These are phyloP conservation scores for Ormosia emarginata DNA, from an alignment of 306 rosid species.

Conservation along the genomic window DNA sequence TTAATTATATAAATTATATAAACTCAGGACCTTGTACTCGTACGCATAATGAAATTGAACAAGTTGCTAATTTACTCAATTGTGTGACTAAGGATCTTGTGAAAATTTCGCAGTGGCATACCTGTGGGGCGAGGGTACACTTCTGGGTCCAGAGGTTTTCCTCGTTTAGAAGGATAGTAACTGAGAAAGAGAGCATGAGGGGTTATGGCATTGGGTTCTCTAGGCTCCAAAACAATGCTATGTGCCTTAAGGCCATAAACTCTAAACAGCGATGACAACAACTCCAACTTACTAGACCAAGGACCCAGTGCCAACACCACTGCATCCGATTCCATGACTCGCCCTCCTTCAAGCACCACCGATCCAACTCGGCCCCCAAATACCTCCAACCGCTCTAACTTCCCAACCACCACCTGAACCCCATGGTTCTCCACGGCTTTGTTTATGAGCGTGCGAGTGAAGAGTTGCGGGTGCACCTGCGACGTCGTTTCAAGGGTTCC, in stretches of 20 bases:
- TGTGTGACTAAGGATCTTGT: not conserved
- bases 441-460: conserved; percentile 50
- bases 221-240: conserved; percentile 78
- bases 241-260: conserved; percentile 74
- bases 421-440: conserved; percentile 66
- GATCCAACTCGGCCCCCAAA: conserved; percentile 45
- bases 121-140: conserved; percentile 96
- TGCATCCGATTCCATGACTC: conserved; percentile 53
- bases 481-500: conserved; percentile 75
- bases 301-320: conserved; percentile 86
- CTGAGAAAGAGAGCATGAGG: conserved; percentile 76
- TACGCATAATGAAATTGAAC: too few relatives aligned
- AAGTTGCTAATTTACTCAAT: too few relatives aligned
- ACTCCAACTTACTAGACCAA: conserved; percentile 67
- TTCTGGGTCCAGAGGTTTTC: conserved; percentile 67
- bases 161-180: conserved; percentile 40
- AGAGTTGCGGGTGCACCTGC: conserved; percentile 83
- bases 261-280: conserved; percentile 52
- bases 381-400: conserved; percentile 50
- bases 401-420: conserved; percentile 64
- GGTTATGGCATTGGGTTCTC: conserved; percentile 45
- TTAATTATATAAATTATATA: too few relatives aligned
- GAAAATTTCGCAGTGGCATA: not conserved
- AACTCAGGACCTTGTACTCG: not conserved
- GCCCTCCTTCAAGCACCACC: conserved; percentile 62